Base-by-base conservation (phyloP, 2,329 filamentous ascomycete genomes). In the Biscogniauxia marginata region DNA sequence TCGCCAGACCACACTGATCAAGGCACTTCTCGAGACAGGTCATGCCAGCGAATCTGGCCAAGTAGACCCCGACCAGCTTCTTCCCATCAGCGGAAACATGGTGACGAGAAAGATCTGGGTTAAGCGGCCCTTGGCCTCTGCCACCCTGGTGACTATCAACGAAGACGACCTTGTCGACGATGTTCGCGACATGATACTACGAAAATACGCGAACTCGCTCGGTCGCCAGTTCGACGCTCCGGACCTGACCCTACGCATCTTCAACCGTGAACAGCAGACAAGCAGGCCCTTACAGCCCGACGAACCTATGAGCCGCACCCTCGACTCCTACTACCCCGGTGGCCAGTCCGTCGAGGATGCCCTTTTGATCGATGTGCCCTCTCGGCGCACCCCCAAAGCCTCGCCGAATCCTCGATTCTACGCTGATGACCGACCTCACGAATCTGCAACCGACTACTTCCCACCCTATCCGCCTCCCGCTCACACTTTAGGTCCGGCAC, bases 151-250 rank as follows among this genome's bases (percentile, higher is more conserved):
- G 54, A 86, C 88, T 58, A 89, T 96, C 66, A 82, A 85, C 65
- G 90, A 96, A 67, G 91, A 96, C 67, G 92, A 96, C 69, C 77
- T 98, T 65, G 93, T 98, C 55, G 95, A 99, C 73, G 93, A 97
- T 74, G 88, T 96, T 59, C 89, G 93, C 65, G 95, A 97, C 65
- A 85, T 91, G 79, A 95, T 98, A 55, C 78, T 98, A 65, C 86
- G 85, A 68, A 98, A 98, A 77, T 99, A 98, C 73, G 86, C 87
- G 65, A 98, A 99, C 74, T 96, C 92, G 13, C 80, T 99, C 22
- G 93, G 93, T 50, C 87, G 87, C 65, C 89, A 84, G 52, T 97
- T 93, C 73, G 95, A 99, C 75, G 83, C 95, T 9, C 95, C 95
- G 11, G 95, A 99, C 72, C 83, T 99, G 56, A 86, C 84, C 9